Conservation (phyloP, 139 green algal species). For the Chlamydomonas incerta region DNA sequence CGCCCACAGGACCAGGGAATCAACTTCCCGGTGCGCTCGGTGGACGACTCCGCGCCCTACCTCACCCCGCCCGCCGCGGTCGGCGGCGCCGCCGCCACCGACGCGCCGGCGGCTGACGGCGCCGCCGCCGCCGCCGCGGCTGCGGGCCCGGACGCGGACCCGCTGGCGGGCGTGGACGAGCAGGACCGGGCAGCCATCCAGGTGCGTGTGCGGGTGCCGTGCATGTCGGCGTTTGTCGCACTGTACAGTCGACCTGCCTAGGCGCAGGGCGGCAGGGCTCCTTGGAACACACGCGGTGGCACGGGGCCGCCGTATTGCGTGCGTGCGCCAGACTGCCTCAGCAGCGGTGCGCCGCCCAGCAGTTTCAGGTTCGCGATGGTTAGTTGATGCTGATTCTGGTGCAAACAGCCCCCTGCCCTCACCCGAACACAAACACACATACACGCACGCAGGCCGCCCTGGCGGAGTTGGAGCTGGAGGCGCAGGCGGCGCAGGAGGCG, state of each 20-base stretch:
- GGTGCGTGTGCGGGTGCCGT: too few relatives aligned
- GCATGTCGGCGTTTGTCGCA: too few relatives aligned
- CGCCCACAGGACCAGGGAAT: conserved; percentile 54
- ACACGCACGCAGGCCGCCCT: conserved; percentile 7
- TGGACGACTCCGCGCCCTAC: conserved; percentile 44
- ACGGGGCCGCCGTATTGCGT: too few relatives aligned
- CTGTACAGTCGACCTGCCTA: too few relatives aligned
- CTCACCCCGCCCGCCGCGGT: conserved; percentile 38
- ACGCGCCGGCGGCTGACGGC: not conserved
- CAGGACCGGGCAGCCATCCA: conserved; percentile 45
- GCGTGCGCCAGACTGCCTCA: too few relatives aligned
- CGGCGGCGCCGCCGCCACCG: not conserved
- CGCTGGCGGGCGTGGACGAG: conserved; percentile 39
- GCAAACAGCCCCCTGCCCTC: too few relatives aligned
- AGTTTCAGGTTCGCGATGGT: too few relatives aligned
- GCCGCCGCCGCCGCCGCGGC: not conserved
- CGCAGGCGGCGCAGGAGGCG: conserved; percentile 12
- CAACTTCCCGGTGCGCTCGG: conserved; percentile 59
- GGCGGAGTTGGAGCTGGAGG: conserved; percentile 38
- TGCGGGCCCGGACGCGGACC: not conserved
- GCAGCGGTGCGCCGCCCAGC: too few relatives aligned
- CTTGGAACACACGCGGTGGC: too few relatives aligned
- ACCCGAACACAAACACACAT: too few relatives aligned
- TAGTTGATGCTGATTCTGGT: too few relatives aligned
- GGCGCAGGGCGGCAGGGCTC: too few relatives aligned